A percentile compares a stretch with the other conserved stretches of the same genome.
Conservation (phyloP, 805 yeast genomes). For the Myxozyma vanderwaltii region DNA sequence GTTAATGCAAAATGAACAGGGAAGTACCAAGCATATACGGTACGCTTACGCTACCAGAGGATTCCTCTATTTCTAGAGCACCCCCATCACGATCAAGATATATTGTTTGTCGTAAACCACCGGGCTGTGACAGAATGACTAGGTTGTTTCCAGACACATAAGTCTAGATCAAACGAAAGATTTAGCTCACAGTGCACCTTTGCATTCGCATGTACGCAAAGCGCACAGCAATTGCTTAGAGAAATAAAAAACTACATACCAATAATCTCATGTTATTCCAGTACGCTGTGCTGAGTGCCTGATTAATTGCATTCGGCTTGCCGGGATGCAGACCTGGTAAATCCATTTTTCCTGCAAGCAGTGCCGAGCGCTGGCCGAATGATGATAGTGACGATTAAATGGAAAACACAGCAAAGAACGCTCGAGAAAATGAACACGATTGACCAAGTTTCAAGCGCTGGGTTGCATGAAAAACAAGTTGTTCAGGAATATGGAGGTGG, state of each 20-base stretch:
- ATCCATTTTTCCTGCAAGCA: conserved; percentile 34
- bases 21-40: too few relatives aligned
- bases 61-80: conserved; percentile 63
- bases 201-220: too few relatives aligned
- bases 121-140: conserved; percentile 59
- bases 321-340: conserved; percentile 75
- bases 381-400: not conserved
- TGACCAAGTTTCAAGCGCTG: not conserved
- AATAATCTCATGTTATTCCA: conserved; percentile 70
- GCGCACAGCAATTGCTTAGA: not conserved
- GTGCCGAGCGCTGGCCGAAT: not conserved
- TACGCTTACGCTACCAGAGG: conserved; percentile 51
- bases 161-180: conserved; percentile 42
- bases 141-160: conserved; percentile 90
- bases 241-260: conserved; percentile 35
- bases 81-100: conserved; percentile 67
- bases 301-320: conserved; percentile 64
- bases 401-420: not conserved
- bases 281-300: conserved; percentile 57
- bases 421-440: not conserved
- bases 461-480: not conserved
- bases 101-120: conserved; percentile 69
- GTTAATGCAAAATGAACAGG: not conserved
- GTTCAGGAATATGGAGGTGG: not conserved
- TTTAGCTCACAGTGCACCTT: too few relatives aligned